A percentile compares a stretch with the other conserved stretches of the same genome.
Evolutionary conservation across 2,329 filamentous ascomycete species (phyloP).

Genomic region (Claviceps quebecensis): DNA sequence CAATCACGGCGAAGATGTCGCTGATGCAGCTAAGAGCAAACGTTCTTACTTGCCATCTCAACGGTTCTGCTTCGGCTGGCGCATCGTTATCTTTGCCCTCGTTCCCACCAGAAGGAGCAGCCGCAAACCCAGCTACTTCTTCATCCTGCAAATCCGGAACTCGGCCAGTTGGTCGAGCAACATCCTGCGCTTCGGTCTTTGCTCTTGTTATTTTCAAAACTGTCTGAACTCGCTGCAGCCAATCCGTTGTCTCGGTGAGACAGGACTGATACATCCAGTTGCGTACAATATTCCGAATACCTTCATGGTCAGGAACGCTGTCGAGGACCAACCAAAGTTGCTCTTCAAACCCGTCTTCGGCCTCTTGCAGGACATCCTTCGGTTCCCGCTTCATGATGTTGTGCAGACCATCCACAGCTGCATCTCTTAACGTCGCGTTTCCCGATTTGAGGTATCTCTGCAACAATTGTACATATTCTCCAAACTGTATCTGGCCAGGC

Average conservation of each 20-base stretch:
- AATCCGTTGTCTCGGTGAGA: conserved; percentile 62
- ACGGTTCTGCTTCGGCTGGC: conserved; percentile 60
- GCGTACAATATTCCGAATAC: conserved; percentile 72
- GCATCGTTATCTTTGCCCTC: conserved; percentile 35
- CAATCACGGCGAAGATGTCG: conserved; percentile 66
- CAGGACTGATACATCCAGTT: conserved; percentile 93
- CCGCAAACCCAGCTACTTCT: conserved; percentile 88
- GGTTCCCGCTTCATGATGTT: conserved; percentile 92
- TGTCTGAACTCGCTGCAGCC: conserved; percentile 78
- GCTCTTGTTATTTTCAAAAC: conserved; percentile 78
- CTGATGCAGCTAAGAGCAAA: conserved; percentile 85
- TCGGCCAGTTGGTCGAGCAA: conserved; percentile 28
- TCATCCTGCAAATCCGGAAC: conserved; percentile 83
- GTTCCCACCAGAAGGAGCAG: conserved; percentile 47
- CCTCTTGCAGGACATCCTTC: conserved; percentile 63
- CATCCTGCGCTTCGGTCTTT: conserved; percentile 42
- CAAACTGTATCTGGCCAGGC: conserved; percentile 72
- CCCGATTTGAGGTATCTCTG: conserved; percentile 64
- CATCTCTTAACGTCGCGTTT: conserved; percentile 56
- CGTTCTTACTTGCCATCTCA: conserved; percentile 89
- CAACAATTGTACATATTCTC: conserved; percentile 67
- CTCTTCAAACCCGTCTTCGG: conserved; percentile 70
- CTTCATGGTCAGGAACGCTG: conserved; percentile 56
- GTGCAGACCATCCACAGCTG: conserved; percentile 76
- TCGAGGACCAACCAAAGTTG: conserved; percentile 86